phyloP scores from a whole-genome alignment of 305 asterid species.

The Fraxinus velutina region DNA sequence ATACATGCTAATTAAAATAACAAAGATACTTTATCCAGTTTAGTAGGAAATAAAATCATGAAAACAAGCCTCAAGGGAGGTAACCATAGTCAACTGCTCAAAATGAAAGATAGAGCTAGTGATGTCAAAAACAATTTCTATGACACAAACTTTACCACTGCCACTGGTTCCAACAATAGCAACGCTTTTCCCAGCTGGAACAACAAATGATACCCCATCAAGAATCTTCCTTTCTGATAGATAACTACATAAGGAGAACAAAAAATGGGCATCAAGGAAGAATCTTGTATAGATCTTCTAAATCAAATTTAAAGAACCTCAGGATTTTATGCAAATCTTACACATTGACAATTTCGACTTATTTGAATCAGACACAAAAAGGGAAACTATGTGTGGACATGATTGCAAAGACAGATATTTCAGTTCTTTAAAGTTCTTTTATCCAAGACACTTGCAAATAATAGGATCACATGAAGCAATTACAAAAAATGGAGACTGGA shows the following conservation, averaged over 20 bases:
- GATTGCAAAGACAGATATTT: background rate
- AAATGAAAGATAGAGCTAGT: constrained; percentile 14
- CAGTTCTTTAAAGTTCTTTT: background rate
- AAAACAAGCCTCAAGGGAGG: constrained; percentile 4
- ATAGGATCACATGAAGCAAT: background rate
- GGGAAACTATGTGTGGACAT: background rate
- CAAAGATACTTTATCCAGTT: constrained; percentile 12
- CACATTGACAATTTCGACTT: constrained; percentile 15
- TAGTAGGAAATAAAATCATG: constrained; percentile 1
- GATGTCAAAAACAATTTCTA: constrained; percentile 14
- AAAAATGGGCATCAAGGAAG: constrained; percentile 23
- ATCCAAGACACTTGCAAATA: background rate
- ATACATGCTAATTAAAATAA: background rate
- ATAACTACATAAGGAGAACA: constrained; percentile 51
- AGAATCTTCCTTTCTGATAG: constrained; percentile 86
- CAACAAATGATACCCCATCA: constrained; percentile 77
- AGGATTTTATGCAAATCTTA: background rate
- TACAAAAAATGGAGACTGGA: background rate
- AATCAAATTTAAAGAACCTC: background rate
- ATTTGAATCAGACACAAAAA: background rate
- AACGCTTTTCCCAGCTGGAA: constrained; percentile 97
- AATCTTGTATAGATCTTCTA: background rate
- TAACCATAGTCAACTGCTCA: constrained; percentile 11
- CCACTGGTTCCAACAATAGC: constrained; percentile 99
- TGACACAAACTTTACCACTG: constrained; percentile 59